Evolutionary conservation across 2,329 filamentous ascomycete genomes (phyloP).

Genomic region (Fusarium austroafricanum): DNA sequence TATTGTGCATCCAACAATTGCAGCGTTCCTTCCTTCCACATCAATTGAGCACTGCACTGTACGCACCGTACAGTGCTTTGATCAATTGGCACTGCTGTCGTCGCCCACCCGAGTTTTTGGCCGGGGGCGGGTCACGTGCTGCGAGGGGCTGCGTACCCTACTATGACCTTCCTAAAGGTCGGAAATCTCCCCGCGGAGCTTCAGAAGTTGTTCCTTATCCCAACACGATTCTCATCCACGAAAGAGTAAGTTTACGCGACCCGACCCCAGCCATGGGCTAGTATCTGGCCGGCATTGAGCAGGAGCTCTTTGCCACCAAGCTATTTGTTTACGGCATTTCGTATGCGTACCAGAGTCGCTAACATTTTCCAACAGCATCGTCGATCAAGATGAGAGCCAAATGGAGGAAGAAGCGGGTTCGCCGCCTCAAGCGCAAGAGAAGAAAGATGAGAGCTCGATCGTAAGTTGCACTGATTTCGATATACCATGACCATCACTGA

Average conservation of each 20-base stretch:
- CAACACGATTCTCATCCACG: conserved; percentile 60
- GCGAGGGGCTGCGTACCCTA: conserved; percentile 54
- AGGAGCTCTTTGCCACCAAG: conserved; percentile 23
- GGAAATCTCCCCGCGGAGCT: conserved; percentile 48
- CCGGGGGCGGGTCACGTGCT: conserved; percentile 47
- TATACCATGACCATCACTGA: conserved; percentile 45
- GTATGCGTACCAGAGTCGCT: conserved; percentile 28
- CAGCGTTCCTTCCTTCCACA: conserved; percentile 15
- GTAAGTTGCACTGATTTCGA: conserved; percentile 67
- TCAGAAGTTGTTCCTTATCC: conserved; percentile 55
- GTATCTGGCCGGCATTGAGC: conserved; percentile 23
- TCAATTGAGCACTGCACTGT: conserved; percentile 2
- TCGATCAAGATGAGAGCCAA: conserved; percentile 86
- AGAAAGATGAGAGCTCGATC: conserved; percentile 99
- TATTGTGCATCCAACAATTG: conserved; percentile 20
- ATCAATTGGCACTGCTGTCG: neutral
- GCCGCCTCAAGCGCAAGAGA: conserved; percentile 99
- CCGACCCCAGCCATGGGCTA: conserved; percentile 18
- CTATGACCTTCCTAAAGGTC: conserved; percentile 37
- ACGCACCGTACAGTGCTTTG: neutral
- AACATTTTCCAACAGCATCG: conserved; percentile 44
- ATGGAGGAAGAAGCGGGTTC: conserved; percentile 99
- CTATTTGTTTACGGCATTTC: conserved; percentile 11
- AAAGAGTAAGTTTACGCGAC: conserved; percentile 52
- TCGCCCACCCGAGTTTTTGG: conserved; percentile 2